Evolutionary conservation across 768 basidiomycete species (phyloP).

Genomic region (Macrocybe gigantea): DNA sequence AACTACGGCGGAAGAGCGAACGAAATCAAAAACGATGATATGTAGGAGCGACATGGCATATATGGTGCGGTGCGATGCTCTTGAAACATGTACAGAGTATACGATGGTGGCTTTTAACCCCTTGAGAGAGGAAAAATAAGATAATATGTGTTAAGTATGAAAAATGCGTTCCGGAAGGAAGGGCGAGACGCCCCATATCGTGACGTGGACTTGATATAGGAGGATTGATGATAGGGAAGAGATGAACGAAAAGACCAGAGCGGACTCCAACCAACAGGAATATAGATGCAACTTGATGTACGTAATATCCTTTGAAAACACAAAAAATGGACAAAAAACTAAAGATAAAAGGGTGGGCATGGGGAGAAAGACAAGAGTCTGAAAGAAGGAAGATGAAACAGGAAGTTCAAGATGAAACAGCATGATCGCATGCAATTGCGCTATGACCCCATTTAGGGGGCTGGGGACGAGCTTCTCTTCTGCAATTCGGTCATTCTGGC

Average conservation of each 20-base stretch:
- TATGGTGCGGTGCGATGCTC: no score
- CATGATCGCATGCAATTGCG: neutral
- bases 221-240: neutral
- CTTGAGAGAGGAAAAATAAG: no score
- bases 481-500: conserved; percentile 3
- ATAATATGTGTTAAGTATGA: no score
- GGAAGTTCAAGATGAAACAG: conserved; percentile 1
- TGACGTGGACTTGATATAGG: neutral
- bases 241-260: conserved; percentile 7
- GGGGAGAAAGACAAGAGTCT: conserved; percentile 5
- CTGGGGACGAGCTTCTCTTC: conserved; percentile 14
- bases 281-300: conserved; percentile 1
- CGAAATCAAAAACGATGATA: no score
- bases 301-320: neutral
- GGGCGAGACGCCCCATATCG: neutral
- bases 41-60: no score
- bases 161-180: no score
- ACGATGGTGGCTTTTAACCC: no score
- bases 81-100: no score
- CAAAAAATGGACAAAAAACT: conserved; percentile 5
- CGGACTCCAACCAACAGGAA: conserved; percentile 10
- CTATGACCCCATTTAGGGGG: conserved; percentile 5
- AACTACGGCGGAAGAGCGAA: no score
- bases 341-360: conserved; percentile 9
- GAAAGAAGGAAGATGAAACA: conserved; percentile 3